These are phyloP conservation scores for Fusarium secorum DNA, from an alignment of 2,329 filamentous ascomycete genomes.

Conservation along the genomic window DNA sequence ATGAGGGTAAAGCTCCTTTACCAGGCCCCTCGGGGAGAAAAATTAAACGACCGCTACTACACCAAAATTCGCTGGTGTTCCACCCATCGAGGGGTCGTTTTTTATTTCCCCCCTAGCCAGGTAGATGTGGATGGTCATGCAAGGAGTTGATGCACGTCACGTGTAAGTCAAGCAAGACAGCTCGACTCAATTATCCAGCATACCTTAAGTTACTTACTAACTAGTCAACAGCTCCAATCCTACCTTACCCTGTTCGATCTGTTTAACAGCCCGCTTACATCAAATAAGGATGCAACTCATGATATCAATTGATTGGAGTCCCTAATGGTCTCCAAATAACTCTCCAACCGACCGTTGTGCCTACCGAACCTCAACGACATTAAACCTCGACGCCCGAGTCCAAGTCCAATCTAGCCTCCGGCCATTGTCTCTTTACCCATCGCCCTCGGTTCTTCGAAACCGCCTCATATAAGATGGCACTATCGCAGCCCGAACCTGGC, in stretches of 20 bases:
- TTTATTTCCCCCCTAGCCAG: not conserved
- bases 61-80: not conserved
- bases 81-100: not conserved
- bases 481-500: slow-evolving; percentile 32
- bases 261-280: not conserved
- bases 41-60: not conserved
- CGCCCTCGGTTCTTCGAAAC: not conserved
- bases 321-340: slow-evolving; percentile 6
- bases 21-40: not conserved
- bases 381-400: not conserved
- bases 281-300: slow-evolving; percentile 22
- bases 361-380: not conserved
- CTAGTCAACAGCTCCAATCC: not conserved
- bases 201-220: not conserved
- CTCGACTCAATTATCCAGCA: not conserved
- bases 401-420: not conserved
- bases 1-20: not conserved
- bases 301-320: slow-evolving; percentile 18
- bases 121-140: not conserved
- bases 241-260: not conserved
- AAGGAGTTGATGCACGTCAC: slow-evolving; percentile 28
- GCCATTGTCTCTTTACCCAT: not conserved
- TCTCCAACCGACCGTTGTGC: not conserved
- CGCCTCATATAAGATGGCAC: slow-evolving; percentile 34
- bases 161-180: slow-evolving; percentile 30